Evolutionary conservation across 192 early-diverging fungal species (phyloP).

Genomic region (Coemansia sp.): DNA sequence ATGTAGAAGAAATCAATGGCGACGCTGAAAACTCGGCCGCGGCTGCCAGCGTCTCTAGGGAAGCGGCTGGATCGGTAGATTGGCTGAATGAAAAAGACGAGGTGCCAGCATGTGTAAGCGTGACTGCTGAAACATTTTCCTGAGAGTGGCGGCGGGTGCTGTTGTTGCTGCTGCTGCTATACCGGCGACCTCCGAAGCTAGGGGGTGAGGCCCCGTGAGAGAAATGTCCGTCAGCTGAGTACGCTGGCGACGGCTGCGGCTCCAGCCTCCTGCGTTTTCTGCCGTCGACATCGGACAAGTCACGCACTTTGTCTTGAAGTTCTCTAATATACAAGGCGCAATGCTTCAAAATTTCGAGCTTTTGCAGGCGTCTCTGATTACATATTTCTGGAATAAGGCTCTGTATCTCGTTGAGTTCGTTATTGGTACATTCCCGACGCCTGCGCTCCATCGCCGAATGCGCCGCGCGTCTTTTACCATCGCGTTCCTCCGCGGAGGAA

Average conservation of each 20-base stretch:
- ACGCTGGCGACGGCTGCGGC: not conserved
- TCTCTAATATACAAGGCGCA: constrained; percentile 39
- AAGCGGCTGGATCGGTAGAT: not conserved
- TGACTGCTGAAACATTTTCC: not conserved
- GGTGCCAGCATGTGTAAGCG: not conserved
- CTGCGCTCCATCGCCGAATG: constrained; percentile 85
- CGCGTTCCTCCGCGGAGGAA: constrained; percentile 55
- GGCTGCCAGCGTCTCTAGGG: not conserved
- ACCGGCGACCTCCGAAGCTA: not conserved
- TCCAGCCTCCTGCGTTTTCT: not conserved
- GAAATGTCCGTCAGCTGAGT: no score
- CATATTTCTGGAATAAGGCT: no score
- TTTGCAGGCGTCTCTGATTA: constrained; percentile 20
- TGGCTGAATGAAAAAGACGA: not conserved
- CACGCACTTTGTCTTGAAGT: constrained; percentile 14
- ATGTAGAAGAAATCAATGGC: constrained; percentile 5
- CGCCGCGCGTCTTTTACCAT: constrained; percentile 74
- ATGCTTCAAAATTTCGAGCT: constrained; percentile 49
- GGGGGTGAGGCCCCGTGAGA: not conserved
- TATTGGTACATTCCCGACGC: constrained; percentile 84
- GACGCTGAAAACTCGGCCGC: not conserved
- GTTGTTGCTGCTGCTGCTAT: not conserved
- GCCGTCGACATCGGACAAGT: not conserved
- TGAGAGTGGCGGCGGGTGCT: not conserved
- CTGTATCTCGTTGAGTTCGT: constrained; percentile 64